These are phyloP conservation scores for Phytopythium oedochilum DNA, from an alignment of 352 stramenopile species.

Conservation along the genomic window DNA sequence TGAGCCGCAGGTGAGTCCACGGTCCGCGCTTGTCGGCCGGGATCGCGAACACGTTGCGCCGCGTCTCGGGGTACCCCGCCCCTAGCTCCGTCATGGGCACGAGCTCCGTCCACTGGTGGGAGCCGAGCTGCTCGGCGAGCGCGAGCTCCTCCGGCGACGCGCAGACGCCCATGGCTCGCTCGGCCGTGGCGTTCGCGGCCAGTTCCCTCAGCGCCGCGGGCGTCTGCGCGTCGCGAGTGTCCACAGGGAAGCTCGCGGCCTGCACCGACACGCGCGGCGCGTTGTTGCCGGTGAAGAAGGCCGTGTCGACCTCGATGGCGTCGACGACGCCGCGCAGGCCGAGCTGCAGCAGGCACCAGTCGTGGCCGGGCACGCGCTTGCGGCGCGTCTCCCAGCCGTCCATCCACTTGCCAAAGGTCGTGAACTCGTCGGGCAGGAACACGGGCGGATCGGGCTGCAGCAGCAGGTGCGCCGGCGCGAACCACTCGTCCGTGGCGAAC, in stretches of 20 bases:
- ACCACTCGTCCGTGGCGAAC: slow-evolving; percentile 93
- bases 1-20: slow-evolving; percentile 89
- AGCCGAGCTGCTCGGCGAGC: slow-evolving; percentile 43
- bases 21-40: slow-evolving; percentile 25
- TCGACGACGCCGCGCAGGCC: slow-evolving; percentile 61
- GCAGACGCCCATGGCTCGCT: slow-evolving; percentile 50
- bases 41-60: slow-evolving; percentile 82
- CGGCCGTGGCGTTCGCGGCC: slow-evolving; percentile 25
- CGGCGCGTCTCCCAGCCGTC: slow-evolving; percentile 94
- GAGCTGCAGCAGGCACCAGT: slow-evolving; percentile 92
- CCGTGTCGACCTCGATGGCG: slow-evolving; percentile 88
- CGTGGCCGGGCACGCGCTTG: slow-evolving; percentile 80
- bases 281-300: slow-evolving; percentile 94
- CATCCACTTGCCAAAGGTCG: slow-evolving; percentile 93
- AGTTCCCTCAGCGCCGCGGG: slow-evolving; percentile 36
- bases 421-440: slow-evolving; percentile 92
- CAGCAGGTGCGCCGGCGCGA: slow-evolving; percentile 85
- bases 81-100: slow-evolving; percentile 45
- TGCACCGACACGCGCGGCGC: slow-evolving; percentile 86
- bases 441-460: slow-evolving; percentile 65
- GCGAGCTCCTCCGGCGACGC: slow-evolving; percentile 33
- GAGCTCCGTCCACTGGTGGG: slow-evolving; percentile 59
- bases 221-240: slow-evolving; percentile 12
- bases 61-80: slow-evolving; percentile 82
- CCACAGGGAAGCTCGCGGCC: slow-evolving; percentile 46